Conservation (phyloP, 305 asterid species). For the Fraxinus baroniana region DNA sequence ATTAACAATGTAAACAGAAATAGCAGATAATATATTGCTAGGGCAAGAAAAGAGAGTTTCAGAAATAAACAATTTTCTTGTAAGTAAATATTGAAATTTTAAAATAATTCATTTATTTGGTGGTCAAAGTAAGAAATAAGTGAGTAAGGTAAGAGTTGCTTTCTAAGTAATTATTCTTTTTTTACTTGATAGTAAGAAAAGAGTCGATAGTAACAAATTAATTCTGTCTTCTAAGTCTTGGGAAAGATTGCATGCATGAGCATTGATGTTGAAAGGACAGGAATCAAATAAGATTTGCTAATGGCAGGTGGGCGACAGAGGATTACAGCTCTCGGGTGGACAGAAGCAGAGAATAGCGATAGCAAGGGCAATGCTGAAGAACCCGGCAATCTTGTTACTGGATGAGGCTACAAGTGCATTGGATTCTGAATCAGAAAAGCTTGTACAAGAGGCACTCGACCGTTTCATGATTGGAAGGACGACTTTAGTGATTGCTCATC, state of each 20-base stretch:
- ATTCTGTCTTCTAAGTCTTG: background rate
- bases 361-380: slow-evolving; percentile 12
- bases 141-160: background rate
- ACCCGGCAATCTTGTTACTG: slow-evolving; percentile 4
- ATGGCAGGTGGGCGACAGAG: slow-evolving; percentile 10
- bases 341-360: slow-evolving; percentile 6
- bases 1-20: background rate
- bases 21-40: background rate
- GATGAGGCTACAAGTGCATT: slow-evolving; percentile 10
- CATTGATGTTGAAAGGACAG: background rate
- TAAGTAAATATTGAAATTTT: background rate
- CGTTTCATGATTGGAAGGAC: slow-evolving; percentile 99
- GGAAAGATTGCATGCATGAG: background rate
- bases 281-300: background rate
- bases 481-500: slow-evolving; percentile 93
- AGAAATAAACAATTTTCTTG: background rate
- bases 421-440: slow-evolving; percentile 80
- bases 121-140: background rate
- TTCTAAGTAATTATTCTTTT: background rate
- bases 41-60: background rate
- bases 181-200: background rate
- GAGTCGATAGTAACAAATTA: background rate
- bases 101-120: background rate
- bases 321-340: slow-evolving; percentile 11
- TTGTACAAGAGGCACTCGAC: slow-evolving; percentile 97